Evolutionary conservation across 2,329 filamentous ascomycete genomes (phyloP).

Genomic region (Talaromyces sp.): DNA sequence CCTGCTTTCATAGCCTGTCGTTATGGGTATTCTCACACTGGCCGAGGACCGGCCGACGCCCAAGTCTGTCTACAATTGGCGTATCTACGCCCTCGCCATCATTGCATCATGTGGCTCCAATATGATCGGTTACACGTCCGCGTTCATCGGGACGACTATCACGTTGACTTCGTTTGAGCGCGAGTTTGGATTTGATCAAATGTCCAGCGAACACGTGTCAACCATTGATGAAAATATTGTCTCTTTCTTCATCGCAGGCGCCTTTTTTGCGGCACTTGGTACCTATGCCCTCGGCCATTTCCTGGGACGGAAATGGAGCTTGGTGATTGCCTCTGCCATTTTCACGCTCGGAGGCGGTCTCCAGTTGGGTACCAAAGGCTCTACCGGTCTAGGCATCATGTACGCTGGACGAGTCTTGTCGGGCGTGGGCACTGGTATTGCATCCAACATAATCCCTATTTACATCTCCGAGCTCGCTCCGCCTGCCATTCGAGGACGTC

Average conservation of each 20-base stretch:
- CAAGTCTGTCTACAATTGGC: constrained; percentile 57
- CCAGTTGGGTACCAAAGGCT: not conserved
- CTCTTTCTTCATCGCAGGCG: not conserved
- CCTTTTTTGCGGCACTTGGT: not conserved
- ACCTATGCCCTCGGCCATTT: not conserved
- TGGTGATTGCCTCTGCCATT: not conserved
- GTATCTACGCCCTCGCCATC: constrained; percentile 52
- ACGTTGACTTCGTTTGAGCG: constrained; percentile 62
- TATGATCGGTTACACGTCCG: constrained; percentile 62
- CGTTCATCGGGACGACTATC: constrained; percentile 75
- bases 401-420: not conserved
- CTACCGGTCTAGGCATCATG: not conserved
- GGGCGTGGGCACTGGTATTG: not conserved
- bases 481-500: not conserved
- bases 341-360: not conserved
- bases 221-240: not conserved
- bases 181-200: constrained; percentile 29
- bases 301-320: not conserved
- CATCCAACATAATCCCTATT: not conserved
- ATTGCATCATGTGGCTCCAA: constrained; percentile 56
- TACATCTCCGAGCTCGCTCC: not conserved
- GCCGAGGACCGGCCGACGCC: constrained; percentile 51
- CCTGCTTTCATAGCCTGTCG: not conserved
- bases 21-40: constrained; percentile 30
- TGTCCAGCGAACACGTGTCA: not conserved